phyloP scores from a whole-genome alignment of 129 eudicot genomes.

The Glebionis coronaria region DNA sequence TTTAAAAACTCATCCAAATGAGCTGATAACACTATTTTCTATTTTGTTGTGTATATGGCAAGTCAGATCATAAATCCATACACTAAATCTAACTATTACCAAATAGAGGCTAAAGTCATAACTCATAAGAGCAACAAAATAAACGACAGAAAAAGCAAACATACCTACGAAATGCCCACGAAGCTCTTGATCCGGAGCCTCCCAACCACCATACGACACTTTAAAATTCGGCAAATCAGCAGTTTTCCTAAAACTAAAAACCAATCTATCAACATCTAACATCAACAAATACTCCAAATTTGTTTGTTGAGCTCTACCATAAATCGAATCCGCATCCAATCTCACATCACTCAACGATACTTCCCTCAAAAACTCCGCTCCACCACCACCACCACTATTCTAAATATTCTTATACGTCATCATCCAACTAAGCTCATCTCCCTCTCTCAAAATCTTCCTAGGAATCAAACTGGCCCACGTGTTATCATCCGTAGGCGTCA shows the following conservation, averaged over 20 bases:
- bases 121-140: slow-evolving; percentile 2
- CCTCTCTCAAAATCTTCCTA: slow-evolving; percentile 58
- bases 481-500: slow-evolving; percentile 61
- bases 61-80: not conserved
- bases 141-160: slow-evolving; percentile 22
- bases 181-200: slow-evolving; percentile 48
- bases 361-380: slow-evolving; percentile 44
- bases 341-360: slow-evolving; percentile 58
- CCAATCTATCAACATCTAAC: slow-evolving; percentile 71
- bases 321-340: slow-evolving; percentile 46
- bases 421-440: slow-evolving; percentile 49
- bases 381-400: slow-evolving; percentile 29
- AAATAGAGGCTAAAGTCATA: not conserved
- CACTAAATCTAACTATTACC: not conserved
- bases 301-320: slow-evolving; percentile 68
- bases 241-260: slow-evolving; percentile 70
- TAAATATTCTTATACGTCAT: slow-evolving; percentile 49
- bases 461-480: slow-evolving; percentile 59
- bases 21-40: too few species aligned
- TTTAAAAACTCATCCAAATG: too few species aligned
- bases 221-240: slow-evolving; percentile 62
- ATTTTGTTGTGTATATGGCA: too few species aligned
- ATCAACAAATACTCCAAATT: slow-evolving; percentile 72
- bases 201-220: slow-evolving; percentile 81
- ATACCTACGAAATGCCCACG: slow-evolving; percentile 92